Evolutionary conservation across 202 grass and related monocot genomes (phyloP), one percentile per base, ranked within the genome.

Genomic region (Panicum virgatum): DNA sequence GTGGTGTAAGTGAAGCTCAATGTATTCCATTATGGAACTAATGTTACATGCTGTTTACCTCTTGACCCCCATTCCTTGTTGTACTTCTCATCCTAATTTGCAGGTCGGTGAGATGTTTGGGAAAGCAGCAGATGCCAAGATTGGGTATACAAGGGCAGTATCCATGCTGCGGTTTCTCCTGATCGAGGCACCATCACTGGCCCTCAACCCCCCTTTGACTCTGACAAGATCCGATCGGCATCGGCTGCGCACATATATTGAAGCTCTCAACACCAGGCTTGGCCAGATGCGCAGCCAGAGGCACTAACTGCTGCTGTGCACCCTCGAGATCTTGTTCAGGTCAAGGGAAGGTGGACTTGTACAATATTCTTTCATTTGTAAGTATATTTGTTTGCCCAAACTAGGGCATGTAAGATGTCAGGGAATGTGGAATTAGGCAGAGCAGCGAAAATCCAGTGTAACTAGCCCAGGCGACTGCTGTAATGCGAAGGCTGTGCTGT

Each of bases 31-130:
- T 63, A 51, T 26, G 75, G 32, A 79, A 78, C 69, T 15, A 66
- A 64, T 30, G 32, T 20, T 25, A 23, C 62, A 54, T 72, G 22
- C 62, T 69, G 20, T 80, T 62, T 42, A 26, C 19, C 38, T 58
- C 66, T 73, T 67, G 64, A 44, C 69, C 8, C 29, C n/a, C 5
- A 9, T 26, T 13, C 46, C 51, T 72, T 82, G 22, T 65, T 50
- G 39, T 79, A 15, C 72, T 68, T 84, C 42, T 84, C 37, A 3
- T 85, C 34, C 44, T 48, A 66, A 92, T 69, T 72, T 53, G 52
- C 82, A 98, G 96, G 96, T 98, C 59, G 76, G 87, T 83, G 96
- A 98, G 77, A 98, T 93, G 90, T 87, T 90, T 83, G 92, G 92
- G 59, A 96, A 81, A 72, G 77, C 71, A n/a, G 81, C 84, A 32